Conservation (phyloP, 169 alveolate species). For the Cryptosporidium andersoni region DNA sequence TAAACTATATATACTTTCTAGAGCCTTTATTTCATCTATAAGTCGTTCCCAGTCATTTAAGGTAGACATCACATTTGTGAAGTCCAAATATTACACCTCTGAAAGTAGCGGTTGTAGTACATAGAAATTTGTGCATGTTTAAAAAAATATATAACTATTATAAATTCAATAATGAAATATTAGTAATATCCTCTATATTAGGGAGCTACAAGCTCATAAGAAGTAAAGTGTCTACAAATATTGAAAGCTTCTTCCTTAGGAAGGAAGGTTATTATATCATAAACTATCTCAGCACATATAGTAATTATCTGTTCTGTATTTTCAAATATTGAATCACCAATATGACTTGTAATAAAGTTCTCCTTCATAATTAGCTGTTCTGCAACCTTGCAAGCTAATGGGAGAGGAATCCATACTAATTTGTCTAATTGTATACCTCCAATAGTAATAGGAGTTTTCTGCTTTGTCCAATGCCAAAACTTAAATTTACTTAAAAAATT, state of each 20-base stretch:
- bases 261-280: constrained; percentile 17
- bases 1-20: constrained; percentile 18
- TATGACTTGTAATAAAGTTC: constrained; percentile 3
- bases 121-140: no score
- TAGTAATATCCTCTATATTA: neutral
- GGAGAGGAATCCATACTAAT: constrained; percentile 11
- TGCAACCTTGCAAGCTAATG: constrained; percentile 53
- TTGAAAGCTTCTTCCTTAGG: constrained; percentile 39
- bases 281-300: constrained; percentile 37
- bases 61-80: neutral
- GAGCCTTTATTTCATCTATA: constrained; percentile 41
- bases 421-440: constrained; percentile 47
- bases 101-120: neutral
- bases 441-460: constrained; percentile 16
- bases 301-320: constrained; percentile 52
- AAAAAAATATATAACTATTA: neutral
- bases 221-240: constrained; percentile 37
- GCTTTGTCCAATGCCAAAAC: neutral
- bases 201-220: constrained; percentile 56
- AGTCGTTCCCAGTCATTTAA: neutral
- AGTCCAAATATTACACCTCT: neutral
- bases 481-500: constrained; percentile 18
- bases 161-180: neutral
- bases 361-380: constrained; percentile 37
- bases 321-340: constrained; percentile 37